A percentile compares a stretch with the other conserved stretches of the same genome.
Conservation (phyloP, 805 yeast species). For the Yamadazyma tumulicola region DNA sequence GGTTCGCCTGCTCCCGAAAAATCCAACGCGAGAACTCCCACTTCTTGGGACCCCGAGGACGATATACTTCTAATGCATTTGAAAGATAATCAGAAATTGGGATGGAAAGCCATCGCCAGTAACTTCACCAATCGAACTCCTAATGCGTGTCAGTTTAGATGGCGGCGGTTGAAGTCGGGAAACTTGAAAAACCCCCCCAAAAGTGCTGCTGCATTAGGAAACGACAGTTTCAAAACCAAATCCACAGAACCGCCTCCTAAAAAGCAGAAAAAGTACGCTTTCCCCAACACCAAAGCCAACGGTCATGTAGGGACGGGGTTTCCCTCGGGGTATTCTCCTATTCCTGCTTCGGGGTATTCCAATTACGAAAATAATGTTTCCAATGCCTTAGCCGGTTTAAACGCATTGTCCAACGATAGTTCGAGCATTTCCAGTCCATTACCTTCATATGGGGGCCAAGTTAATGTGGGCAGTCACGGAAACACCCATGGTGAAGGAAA, state of each 20-base stretch:
- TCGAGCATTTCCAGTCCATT: slow-evolving; percentile 23
- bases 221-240: slow-evolving; percentile 8
- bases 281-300: slow-evolving; percentile 13
- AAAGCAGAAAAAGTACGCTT: slow-evolving; percentile 15
- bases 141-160: slow-evolving; percentile 46
- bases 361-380: slow-evolving; percentile 39
- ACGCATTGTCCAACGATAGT: slow-evolving; percentile 32
- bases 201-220: slow-evolving; percentile 24
- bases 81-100: slow-evolving; percentile 43
- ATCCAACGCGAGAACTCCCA: slow-evolving; percentile 40
- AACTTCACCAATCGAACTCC: slow-evolving; percentile 44
- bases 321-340: slow-evolving; percentile 32
- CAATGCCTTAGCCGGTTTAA: slow-evolving; percentile 43
- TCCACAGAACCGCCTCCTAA: slow-evolving; percentile 9
- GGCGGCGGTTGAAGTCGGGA: slow-evolving; percentile 45
- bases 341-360: slow-evolving; percentile 33
- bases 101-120: slow-evolving; percentile 46
- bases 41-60: slow-evolving; percentile 48
- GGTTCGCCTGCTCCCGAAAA: too few species aligned
- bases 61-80: slow-evolving; percentile 44
- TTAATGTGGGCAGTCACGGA: not conserved
- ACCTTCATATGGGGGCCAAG: slow-evolving; percentile 12
- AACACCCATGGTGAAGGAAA: not conserved
- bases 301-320: slow-evolving; percentile 16
- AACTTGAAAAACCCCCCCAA: slow-evolving; percentile 44